These are phyloP conservation scores for Croton setiger DNA, from an alignment of 441 rosid species.

Conservation along the genomic window DNA sequence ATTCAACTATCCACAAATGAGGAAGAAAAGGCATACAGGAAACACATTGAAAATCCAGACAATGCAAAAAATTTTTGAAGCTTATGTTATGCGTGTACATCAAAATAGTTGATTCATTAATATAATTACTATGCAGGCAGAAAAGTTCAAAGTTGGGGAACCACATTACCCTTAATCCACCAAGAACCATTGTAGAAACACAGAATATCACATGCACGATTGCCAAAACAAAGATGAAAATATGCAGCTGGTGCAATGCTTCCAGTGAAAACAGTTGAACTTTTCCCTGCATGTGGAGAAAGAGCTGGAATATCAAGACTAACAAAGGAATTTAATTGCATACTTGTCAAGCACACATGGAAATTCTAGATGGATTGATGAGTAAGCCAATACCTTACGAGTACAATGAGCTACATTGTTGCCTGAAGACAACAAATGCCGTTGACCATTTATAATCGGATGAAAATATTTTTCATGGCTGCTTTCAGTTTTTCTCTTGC, in stretches of 20 bases:
- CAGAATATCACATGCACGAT: conserved; percentile 79
- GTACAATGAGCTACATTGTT: conserved; percentile 30
- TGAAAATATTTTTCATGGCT: conserved; percentile 27
- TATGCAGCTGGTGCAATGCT: conserved; percentile 88
- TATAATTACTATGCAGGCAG: background rate
- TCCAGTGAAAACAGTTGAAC: conserved; percentile 64
- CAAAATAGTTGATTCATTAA: background rate
- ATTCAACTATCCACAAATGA: background rate
- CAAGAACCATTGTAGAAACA: conserved; percentile 73
- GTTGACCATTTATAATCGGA: conserved; percentile 16
- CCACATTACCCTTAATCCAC: conserved; percentile 61
- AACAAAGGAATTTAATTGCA: conserved; percentile 3
- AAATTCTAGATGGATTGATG: background rate
- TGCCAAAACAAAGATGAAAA: conserved; percentile 80
- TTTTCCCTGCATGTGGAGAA: conserved; percentile 46
- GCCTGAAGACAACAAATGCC: conserved; percentile 45
- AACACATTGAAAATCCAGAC: background rate
- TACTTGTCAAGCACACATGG: conserved; percentile 5
- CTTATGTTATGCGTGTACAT: background rate
- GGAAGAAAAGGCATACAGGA: background rate
- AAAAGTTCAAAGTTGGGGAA: background rate
- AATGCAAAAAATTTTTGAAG: background rate
- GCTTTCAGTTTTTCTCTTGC: conserved; percentile 34
- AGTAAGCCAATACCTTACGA: conserved; percentile 23
- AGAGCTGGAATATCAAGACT: too few relatives aligned